Conservation (phyloP, 441 rosid genomes). For the Manihot esculenta region DNA sequence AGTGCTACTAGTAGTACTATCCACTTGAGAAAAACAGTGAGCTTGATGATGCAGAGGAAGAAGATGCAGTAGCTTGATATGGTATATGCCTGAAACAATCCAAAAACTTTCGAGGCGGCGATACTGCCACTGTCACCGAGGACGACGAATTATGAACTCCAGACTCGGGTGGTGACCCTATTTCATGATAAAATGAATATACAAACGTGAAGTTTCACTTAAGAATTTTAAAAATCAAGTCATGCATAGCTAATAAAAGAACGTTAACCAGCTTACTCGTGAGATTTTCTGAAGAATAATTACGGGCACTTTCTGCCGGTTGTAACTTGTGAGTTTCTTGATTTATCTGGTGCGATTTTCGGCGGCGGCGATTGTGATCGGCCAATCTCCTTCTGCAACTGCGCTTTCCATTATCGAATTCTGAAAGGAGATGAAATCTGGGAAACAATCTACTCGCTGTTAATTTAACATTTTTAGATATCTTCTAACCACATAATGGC, state of each 20-base stretch:
- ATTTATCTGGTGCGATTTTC: constrained; percentile 61
- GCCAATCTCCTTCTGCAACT: constrained; percentile 94
- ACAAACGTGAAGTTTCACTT: not conserved
- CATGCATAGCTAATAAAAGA: not conserved
- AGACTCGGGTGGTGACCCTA: constrained; percentile 60
- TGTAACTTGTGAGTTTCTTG: constrained; percentile 45
- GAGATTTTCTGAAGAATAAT: constrained; percentile 41
- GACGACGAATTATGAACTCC: constrained; percentile 51
- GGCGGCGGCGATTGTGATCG: constrained; percentile 90
- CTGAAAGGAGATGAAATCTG: constrained; percentile 89
- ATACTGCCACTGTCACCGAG: constrained; percentile 55
- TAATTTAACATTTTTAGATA: not conserved
- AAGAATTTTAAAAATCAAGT: not conserved
- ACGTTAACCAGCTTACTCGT: constrained; percentile 31
- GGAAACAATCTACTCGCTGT: not conserved
- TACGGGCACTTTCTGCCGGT: constrained; percentile 26
- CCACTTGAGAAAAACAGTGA: constrained; percentile 74
- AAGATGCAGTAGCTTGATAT: constrained; percentile 43
- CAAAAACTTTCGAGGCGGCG: constrained; percentile 73
- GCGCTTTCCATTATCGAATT: constrained; percentile 94
- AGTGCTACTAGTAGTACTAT: constrained; percentile 11
- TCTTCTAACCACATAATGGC: not conserved
- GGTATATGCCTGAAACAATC: constrained; percentile 70
- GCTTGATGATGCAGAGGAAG: constrained; percentile 66
- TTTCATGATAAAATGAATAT: too few relatives aligned